Conservation (phyloP, 768 basidiomycete genomes). For the Tulasnella sp. region DNA sequence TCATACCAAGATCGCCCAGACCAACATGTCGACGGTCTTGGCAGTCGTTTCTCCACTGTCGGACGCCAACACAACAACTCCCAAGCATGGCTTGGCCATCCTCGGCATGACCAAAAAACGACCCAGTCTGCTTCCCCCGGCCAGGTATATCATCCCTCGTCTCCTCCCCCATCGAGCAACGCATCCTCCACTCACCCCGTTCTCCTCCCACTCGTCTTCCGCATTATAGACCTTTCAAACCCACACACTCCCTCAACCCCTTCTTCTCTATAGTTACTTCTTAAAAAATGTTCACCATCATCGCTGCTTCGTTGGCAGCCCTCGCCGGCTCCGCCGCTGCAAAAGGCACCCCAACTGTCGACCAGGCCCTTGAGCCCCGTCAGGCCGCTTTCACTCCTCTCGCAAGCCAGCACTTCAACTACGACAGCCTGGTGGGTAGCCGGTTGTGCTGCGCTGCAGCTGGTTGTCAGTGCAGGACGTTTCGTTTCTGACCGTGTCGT, state of each 20-base stretch:
- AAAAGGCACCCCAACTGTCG: not conserved
- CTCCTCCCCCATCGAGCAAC: not conserved
- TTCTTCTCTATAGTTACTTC: not conserved
- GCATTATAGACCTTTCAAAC: not conserved
- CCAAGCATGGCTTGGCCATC: not conserved
- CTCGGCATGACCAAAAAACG: not conserved
- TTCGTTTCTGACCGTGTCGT: not conserved
- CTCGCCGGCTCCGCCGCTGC: conserved; percentile 11
- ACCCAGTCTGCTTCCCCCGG: not conserved
- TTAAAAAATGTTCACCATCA: conserved; percentile 2
- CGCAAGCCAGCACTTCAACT: conserved; percentile 24
- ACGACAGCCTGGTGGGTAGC: conserved; percentile 3
- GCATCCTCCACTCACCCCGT: not conserved
- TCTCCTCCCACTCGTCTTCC: not conserved
- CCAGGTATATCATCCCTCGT: conserved; percentile 1
- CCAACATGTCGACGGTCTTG: not conserved
- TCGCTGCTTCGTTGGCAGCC: conserved; percentile 9
- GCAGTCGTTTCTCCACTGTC: not conserved
- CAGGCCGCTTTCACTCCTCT: conserved; percentile 18
- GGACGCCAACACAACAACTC: not conserved
- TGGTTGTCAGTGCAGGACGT: not conserved
- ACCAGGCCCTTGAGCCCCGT: not conserved
- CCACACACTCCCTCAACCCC: not conserved
- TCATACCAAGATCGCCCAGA: not conserved
- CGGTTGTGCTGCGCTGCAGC: not conserved